phyloP scores from a whole-genome alignment of 768 basidiomycete genomes.

The Naematelia aurantialba region DNA sequence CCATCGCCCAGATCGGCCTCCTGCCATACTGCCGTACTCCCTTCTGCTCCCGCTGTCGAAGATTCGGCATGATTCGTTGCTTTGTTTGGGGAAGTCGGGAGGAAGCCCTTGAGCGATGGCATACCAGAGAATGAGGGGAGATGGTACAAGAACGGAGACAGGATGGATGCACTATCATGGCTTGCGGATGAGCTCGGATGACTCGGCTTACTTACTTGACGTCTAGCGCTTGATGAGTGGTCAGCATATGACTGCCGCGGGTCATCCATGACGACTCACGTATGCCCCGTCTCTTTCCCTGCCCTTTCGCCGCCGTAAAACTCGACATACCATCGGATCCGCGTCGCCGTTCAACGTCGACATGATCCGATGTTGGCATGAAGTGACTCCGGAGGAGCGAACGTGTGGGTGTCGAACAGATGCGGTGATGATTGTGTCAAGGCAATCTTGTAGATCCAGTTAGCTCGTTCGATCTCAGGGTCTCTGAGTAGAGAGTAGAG shows the following conservation, averaged over 20 bases:
- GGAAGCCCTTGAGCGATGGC: constrained; percentile 23
- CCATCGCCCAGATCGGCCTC: constrained; percentile 29
- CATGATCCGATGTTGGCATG: background rate
- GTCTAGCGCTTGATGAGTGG: background rate
- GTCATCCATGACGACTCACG: background rate
- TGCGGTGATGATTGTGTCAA: no score
- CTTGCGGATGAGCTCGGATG: background rate
- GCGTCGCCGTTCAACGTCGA: background rate
- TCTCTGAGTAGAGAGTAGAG: no score
- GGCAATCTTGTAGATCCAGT: no score
- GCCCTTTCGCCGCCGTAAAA: background rate
- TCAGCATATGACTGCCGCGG: background rate
- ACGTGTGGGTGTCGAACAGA: no score
- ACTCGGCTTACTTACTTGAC: background rate
- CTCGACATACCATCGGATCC: background rate
- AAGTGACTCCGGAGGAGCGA: background rate
- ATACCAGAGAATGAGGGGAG: constrained; percentile 24
- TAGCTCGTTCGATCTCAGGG: no score
- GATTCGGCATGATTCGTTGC: background rate
- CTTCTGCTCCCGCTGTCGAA: background rate
- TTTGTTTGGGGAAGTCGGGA: constrained; percentile 24
- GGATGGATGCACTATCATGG: constrained; percentile 11
- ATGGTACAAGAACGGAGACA: constrained; percentile 25
- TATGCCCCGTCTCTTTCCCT: background rate
- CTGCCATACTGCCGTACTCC: constrained; percentile 22